Evolutionary conservation across 495 filamentous ascomycete genomes (phyloP).

Genomic region (Pseudotulostoma volvatum): DNA sequence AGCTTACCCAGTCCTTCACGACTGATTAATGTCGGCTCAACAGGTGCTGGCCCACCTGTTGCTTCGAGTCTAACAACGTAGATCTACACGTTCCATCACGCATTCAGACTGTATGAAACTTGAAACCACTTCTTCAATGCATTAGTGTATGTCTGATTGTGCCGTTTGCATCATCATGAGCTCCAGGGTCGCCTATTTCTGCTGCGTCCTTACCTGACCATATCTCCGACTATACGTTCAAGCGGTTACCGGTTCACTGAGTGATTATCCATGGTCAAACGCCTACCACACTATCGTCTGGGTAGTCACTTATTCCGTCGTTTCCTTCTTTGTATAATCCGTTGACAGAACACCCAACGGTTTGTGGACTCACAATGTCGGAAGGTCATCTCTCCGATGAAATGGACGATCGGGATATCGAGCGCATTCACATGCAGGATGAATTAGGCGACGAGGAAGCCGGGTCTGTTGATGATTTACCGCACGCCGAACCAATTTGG

Average conservation of each 20-base stretch:
- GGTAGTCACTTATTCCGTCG: constrained; percentile 3
- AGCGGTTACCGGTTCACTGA: constrained; percentile 6
- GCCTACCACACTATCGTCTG: background rate
- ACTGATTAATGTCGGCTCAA: too few relatives aligned
- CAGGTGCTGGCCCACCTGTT: too few relatives aligned
- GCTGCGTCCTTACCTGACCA: background rate
- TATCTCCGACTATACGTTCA: background rate
- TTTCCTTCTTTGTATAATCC: constrained; percentile 1
- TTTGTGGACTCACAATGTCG: constrained; percentile 12
- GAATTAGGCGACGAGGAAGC: constrained; percentile 24
- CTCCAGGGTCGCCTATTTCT: background rate
- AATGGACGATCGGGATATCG: constrained; percentile 21
- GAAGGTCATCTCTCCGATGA: constrained; percentile 14
- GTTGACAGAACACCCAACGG: background rate
- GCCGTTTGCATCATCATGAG: too few relatives aligned
- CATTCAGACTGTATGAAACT: too few relatives aligned
- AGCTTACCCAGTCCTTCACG: too few relatives aligned
- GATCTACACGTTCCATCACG: too few relatives aligned
- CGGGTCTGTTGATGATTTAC: constrained; percentile 16
- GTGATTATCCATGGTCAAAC: constrained; percentile 1
- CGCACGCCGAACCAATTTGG: constrained; percentile 14
- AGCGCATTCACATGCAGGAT: constrained; percentile 20
- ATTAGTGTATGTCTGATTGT: too few relatives aligned
- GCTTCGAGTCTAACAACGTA: too few relatives aligned
- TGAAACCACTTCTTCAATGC: too few relatives aligned